These are phyloP conservation scores for Tetrapisispora phaffii DNA, from an alignment of 805 yeast genomes.

Conservation along the genomic window DNA sequence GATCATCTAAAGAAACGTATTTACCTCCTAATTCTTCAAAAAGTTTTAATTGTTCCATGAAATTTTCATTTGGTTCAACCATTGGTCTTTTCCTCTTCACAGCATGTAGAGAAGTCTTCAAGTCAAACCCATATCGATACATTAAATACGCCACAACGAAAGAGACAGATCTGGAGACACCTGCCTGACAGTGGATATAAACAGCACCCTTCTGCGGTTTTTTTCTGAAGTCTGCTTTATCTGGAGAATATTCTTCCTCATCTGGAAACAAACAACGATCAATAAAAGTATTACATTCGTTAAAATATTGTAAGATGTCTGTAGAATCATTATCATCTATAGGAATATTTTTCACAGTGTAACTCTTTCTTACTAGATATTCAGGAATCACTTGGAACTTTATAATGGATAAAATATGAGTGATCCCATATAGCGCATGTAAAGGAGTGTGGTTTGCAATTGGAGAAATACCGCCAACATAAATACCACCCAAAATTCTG, in stretches of 20 bases:
- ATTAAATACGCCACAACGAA: slow-evolving; percentile 81
- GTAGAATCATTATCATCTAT: slow-evolving; percentile 64
- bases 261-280: slow-evolving; percentile 48
- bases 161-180: slow-evolving; percentile 84
- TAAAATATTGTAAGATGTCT: slow-evolving; percentile 54
- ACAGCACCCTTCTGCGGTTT: slow-evolving; percentile 37
- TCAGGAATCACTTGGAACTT: slow-evolving; percentile 51
- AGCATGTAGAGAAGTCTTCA: slow-evolving; percentile 61
- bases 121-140: slow-evolving; percentile 54
- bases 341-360: slow-evolving; percentile 49
- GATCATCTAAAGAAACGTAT: slow-evolving; percentile 18
- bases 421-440: slow-evolving; percentile 42
- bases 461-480: slow-evolving; percentile 65
- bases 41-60: slow-evolving; percentile 58
- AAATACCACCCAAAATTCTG: slow-evolving; percentile 71
- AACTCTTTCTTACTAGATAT: slow-evolving; percentile 35
- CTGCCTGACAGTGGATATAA: slow-evolving; percentile 78
- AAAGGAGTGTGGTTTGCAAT: slow-evolving; percentile 46
- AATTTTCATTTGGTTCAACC: slow-evolving; percentile 65
- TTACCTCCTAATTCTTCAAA: slow-evolving; percentile 40
- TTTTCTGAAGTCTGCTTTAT: slow-evolving; percentile 22
- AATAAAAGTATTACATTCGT: slow-evolving; percentile 56
- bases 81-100: slow-evolving; percentile 53
- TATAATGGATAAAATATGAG: slow-evolving; percentile 63
- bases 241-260: slow-evolving; percentile 26